Percentiles rank a stretch among this genome's conserved stretches.
These are phyloP conservation scores for Eucalyptus curtisii DNA, from an alignment of 345 rosid species.

Conservation along the genomic window DNA sequence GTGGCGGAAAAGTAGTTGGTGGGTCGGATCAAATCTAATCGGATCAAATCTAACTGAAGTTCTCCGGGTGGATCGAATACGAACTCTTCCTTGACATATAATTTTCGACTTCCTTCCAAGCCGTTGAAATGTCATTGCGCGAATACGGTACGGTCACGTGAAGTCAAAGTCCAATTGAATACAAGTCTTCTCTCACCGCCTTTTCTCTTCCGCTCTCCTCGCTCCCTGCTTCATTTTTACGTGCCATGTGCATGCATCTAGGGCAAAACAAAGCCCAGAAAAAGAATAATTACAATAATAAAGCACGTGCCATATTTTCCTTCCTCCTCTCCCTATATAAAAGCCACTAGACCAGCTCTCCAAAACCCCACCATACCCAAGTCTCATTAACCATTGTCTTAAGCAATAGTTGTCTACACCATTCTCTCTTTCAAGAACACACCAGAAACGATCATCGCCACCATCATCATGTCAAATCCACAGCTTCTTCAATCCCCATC, in stretches of 20 bases:
- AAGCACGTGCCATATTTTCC: background rate
- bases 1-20: background rate
- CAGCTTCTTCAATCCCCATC: background rate
- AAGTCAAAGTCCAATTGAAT: background rate
- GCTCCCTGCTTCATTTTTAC: background rate
- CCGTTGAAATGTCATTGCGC: background rate
- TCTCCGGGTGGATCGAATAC: background rate
- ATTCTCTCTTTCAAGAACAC: background rate
- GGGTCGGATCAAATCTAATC: background rate
- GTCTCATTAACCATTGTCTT: background rate
- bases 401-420: background rate
- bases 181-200: background rate
- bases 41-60: background rate
- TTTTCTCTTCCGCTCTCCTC: background rate
- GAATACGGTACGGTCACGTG: background rate
- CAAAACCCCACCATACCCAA: background rate
- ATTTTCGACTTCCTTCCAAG: background rate
- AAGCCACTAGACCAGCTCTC: background rate
- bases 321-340: background rate
- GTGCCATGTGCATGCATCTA: background rate
- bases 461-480: slow-evolving; percentile 15
- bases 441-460: background rate
- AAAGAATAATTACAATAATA: background rate
- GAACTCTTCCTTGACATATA: background rate
- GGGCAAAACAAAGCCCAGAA: background rate